Percentiles rank a stretch among this genome's conserved stretches.
These are phyloP conservation scores for Magnusiomyces fungicola DNA, from an alignment of 1,139 yeast genomes.

Conservation along the genomic window DNA sequence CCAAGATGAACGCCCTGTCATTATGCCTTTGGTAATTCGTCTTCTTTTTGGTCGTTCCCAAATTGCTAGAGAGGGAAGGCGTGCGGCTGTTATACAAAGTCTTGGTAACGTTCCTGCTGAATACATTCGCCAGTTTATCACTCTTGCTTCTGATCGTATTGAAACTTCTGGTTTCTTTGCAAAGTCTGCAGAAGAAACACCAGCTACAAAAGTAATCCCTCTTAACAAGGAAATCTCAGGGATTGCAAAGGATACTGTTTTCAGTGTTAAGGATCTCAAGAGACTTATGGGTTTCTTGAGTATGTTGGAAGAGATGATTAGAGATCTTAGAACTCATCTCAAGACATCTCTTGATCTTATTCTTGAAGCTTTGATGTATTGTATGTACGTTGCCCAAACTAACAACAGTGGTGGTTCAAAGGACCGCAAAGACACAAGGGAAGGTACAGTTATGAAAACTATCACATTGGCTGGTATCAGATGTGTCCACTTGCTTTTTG, in stretches of 20 bases:
- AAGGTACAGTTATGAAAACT: slow-evolving; percentile 5
- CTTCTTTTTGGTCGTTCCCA: slow-evolving; percentile 86
- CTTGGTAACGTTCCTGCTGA: slow-evolving; percentile 54
- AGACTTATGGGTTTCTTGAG: slow-evolving; percentile 66
- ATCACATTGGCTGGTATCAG: slow-evolving; percentile 30
- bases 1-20: slow-evolving; percentile 45
- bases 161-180: slow-evolving; percentile 36
- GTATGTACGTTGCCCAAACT: slow-evolving; percentile 51
- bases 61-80: slow-evolving; percentile 53
- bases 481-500: slow-evolving; percentile 26
- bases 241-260: slow-evolving; percentile 16
- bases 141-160: slow-evolving; percentile 54
- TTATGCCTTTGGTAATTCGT: slow-evolving; percentile 70
- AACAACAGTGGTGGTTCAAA: slow-evolving; percentile 7
- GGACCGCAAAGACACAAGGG: neutral
- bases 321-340: slow-evolving; percentile 55
- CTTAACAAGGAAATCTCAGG: slow-evolving; percentile 24
- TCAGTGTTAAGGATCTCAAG: slow-evolving; percentile 35
- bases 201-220: slow-evolving; percentile 9
- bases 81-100: slow-evolving; percentile 67
- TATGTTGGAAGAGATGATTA: slow-evolving; percentile 55
- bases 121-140: slow-evolving; percentile 52
- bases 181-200: slow-evolving; percentile 8
- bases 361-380: slow-evolving; percentile 53
- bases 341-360: slow-evolving; percentile 44